A percentile compares a stretch with the other conserved stretches of the same genome.
phyloP scores from a whole-genome alignment of 2,329 filamentous ascomycete genomes.

The Orbilia oligospora region DNA sequence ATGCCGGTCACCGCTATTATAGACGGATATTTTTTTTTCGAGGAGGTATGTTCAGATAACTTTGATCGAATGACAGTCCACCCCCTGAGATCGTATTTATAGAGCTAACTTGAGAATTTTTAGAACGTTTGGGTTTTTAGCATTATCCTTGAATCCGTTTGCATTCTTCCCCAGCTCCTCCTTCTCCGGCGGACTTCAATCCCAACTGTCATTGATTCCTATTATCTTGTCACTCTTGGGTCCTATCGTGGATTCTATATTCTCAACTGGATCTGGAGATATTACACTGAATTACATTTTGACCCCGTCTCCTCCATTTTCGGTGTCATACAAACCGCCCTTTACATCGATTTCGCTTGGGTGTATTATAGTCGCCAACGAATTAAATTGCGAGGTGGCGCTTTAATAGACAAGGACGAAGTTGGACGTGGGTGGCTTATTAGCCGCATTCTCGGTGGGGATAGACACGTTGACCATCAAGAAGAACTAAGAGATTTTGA shows the following conservation, averaged over 20 bases:
- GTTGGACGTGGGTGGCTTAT: conserved; percentile 87
- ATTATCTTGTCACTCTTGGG: conserved; percentile 89
- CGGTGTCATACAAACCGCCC: conserved; percentile 84
- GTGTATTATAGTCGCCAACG: conserved; percentile 94
- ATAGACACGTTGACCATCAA: conserved; percentile 69
- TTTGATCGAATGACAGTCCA: too few relatives aligned
- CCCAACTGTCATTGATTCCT: conserved; percentile 96
- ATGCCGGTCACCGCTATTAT: not conserved
- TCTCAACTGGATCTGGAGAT: conserved; percentile 87
- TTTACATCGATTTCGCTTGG: conserved; percentile 96
- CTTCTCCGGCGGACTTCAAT: conserved; percentile 91
- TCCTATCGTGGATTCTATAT: conserved; percentile 91
- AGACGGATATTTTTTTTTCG: not conserved
- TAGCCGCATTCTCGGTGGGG: conserved; percentile 79
- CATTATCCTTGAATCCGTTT: conserved; percentile 90
- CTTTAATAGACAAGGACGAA: conserved; percentile 85
- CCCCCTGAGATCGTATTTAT: not conserved
- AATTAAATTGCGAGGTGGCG: conserved; percentile 90
- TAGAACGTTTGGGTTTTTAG: conserved; percentile 82
- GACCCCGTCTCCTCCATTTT: conserved; percentile 84
- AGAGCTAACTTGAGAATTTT: not conserved
- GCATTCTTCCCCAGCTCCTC: conserved; percentile 85
- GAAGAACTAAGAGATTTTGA: conserved; percentile 75
- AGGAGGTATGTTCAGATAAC: not conserved
- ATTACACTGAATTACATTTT: conserved; percentile 73